phyloP scores from a whole-genome alignment of 176 grass and related monocot species.

The Rhynchospora pubera region DNA sequence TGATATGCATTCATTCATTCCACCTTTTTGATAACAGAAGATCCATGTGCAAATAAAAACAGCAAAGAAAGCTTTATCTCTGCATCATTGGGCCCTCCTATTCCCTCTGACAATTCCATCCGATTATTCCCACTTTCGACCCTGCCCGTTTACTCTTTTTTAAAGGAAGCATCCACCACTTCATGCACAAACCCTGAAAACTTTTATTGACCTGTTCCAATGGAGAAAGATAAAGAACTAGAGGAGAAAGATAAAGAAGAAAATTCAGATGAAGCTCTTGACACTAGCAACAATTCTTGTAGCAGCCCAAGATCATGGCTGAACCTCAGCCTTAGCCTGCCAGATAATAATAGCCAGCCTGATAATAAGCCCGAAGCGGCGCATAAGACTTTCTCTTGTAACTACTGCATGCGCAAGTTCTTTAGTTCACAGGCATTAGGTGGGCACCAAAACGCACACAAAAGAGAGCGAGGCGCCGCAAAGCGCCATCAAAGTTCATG shows the following conservation, averaged over 20 bases:
- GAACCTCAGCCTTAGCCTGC: slow-evolving; percentile 34
- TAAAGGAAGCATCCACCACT: slow-evolving; percentile 37
- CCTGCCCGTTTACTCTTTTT: slow-evolving; percentile 47
- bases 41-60: slow-evolving; percentile 34
- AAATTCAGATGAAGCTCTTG: slow-evolving; percentile 19
- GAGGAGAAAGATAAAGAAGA: slow-evolving; percentile 5
- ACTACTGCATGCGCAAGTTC: slow-evolving; percentile 89
- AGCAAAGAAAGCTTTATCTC: slow-evolving; percentile 38
- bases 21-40: neutral
- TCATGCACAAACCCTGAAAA: slow-evolving; percentile 28
- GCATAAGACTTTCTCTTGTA: slow-evolving; percentile 78
- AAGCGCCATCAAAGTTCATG: slow-evolving; percentile 41
- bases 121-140: slow-evolving; percentile 53
- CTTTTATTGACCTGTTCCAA: slow-evolving; percentile 30
- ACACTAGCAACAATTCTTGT: slow-evolving; percentile 12
- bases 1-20: neutral
- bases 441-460: slow-evolving; percentile 86
- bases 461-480: slow-evolving; percentile 65
- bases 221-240: too few relatives aligned
- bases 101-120: slow-evolving; percentile 36
- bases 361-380: slow-evolving; percentile 25
- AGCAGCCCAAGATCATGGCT: slow-evolving; percentile 39
- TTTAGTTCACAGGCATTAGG: slow-evolving; percentile 86
- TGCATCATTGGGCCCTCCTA: slow-evolving; percentile 33
- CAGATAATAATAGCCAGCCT: slow-evolving; percentile 18